A percentile compares a stretch with the other conserved stretches of the same genome.
Evolutionary conservation across 768 basidiomycete genomes (phyloP).

Genomic region (Auricularia sp.): DNA sequence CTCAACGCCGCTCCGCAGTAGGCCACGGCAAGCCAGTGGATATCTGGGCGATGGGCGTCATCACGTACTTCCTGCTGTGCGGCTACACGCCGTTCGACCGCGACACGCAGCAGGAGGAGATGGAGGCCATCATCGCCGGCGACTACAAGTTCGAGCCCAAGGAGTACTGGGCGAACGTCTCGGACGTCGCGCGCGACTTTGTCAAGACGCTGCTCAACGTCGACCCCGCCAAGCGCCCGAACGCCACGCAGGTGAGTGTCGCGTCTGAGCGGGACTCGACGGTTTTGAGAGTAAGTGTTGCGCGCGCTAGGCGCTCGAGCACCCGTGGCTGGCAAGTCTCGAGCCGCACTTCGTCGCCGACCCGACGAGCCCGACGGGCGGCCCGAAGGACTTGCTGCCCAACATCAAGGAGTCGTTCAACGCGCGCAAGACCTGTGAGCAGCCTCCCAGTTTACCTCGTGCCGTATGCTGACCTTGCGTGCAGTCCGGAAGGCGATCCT

Average conservation of each 20-base stretch:
- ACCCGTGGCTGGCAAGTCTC: constrained; percentile 68
- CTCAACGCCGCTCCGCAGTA: constrained; percentile 28
- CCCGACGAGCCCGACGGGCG: constrained; percentile 43
- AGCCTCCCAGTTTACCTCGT: not conserved
- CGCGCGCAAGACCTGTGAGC: constrained; percentile 75
- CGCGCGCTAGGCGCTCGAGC: constrained; percentile 44
- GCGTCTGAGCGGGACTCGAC: too few relatives aligned
- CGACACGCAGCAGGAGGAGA: constrained; percentile 78
- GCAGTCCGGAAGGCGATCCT: constrained; percentile 82
- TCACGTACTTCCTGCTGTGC: constrained; percentile 91
- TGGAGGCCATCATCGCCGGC: constrained; percentile 89
- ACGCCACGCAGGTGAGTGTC: constrained; percentile 35
- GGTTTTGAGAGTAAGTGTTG: too few relatives aligned
- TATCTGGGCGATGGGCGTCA: constrained; percentile 96
- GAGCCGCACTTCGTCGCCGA: constrained; percentile 64
- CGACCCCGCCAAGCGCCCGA: constrained; percentile 72
- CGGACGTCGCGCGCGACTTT: constrained; percentile 73
- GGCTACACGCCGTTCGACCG: constrained; percentile 96
- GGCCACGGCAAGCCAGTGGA: constrained; percentile 95
- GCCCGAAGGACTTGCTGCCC: constrained; percentile 71
- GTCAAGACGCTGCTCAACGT: constrained; percentile 73
- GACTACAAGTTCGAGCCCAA: constrained; percentile 87
- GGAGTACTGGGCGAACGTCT: constrained; percentile 85
- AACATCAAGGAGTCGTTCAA: constrained; percentile 85
- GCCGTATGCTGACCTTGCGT: constrained; percentile 1